These are phyloP conservation scores for Metschnikowia hibisci DNA, from an alignment of 805 yeast species.

Conservation along the genomic window DNA sequence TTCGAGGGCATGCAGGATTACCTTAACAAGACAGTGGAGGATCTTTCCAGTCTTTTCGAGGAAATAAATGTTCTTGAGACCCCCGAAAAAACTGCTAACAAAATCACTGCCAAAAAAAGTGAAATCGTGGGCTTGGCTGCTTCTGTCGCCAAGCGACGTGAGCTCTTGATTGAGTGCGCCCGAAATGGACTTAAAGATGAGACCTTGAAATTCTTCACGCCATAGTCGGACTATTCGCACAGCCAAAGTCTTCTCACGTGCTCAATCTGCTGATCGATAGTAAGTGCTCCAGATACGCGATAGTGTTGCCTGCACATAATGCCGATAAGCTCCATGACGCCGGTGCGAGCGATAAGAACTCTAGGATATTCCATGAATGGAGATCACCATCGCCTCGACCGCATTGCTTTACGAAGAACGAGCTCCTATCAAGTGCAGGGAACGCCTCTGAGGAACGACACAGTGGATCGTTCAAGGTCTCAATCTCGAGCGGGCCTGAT, in stretches of 20 bases:
- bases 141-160: constrained; percentile 39
- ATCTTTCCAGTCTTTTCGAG: constrained; percentile 58
- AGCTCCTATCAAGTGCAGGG: constrained; percentile 2
- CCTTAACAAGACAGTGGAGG: constrained; percentile 64
- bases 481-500: background rate
- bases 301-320: background rate
- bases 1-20: constrained; percentile 70
- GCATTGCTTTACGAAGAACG: background rate
- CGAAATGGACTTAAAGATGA: constrained; percentile 38
- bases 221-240: background rate
- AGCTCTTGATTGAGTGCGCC: constrained; percentile 42
- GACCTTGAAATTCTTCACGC: constrained; percentile 17
- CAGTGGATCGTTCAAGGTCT: background rate
- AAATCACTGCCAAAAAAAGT: constrained; percentile 35
- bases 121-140: constrained; percentile 41
- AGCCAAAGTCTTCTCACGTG: no score
- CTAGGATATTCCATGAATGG: background rate
- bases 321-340: background rate
- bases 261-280: no score
- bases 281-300: background rate
- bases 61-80: constrained; percentile 29
- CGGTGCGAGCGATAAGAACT: no score
- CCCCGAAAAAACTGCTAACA: constrained; percentile 21
- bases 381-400: constrained; percentile 1
- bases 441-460: background rate